Evolutionary conservation across 2,329 filamentous ascomycete species (phyloP).

Genomic region (Microcyclosporella mali): DNA sequence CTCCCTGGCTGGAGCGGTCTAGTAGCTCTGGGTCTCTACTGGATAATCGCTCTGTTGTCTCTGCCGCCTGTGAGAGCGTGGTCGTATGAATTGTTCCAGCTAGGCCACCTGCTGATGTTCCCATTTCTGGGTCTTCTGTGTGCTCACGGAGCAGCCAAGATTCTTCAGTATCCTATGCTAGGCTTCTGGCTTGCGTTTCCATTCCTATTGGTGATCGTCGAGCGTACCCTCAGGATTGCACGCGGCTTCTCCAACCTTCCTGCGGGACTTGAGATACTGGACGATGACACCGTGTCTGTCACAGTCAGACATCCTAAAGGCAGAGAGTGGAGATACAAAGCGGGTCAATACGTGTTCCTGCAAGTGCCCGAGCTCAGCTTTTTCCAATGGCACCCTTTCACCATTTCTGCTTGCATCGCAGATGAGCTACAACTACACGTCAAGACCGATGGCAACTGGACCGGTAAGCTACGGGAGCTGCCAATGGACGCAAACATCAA

Average conservation of each 20-base stretch:
- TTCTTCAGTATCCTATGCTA: slow-evolving; percentile 52
- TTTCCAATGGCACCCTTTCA: slow-evolving; percentile 57
- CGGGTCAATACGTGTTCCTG: slow-evolving; percentile 54
- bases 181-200: slow-evolving; percentile 53
- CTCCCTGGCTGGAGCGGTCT: slow-evolving; percentile 49
- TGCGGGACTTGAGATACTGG: slow-evolving; percentile 45
- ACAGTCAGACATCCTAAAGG: slow-evolving; percentile 44
- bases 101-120: slow-evolving; percentile 53
- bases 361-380: slow-evolving; percentile 49
- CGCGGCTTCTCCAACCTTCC: slow-evolving; percentile 46
- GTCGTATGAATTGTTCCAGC: slow-evolving; percentile 54
- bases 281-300: slow-evolving; percentile 49
- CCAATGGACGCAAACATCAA: slow-evolving; percentile 38
- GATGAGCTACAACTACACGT: slow-evolving; percentile 52
- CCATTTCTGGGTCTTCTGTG: slow-evolving; percentile 52
- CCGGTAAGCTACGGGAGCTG: slow-evolving; percentile 40
- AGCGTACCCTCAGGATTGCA: slow-evolving; percentile 42
- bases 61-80: slow-evolving; percentile 46
- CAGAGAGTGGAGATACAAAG: slow-evolving; percentile 48
- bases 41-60: slow-evolving; percentile 43
- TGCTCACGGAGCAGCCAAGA: slow-evolving; percentile 47
- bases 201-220: slow-evolving; percentile 45
- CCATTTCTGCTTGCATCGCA: slow-evolving; percentile 50
- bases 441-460: slow-evolving; percentile 56
- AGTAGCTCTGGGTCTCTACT: slow-evolving; percentile 46